These are phyloP conservation scores for Aspergillus coremiiformis DNA, from an alignment of 495 filamentous ascomycete species.

Conservation along the genomic window DNA sequence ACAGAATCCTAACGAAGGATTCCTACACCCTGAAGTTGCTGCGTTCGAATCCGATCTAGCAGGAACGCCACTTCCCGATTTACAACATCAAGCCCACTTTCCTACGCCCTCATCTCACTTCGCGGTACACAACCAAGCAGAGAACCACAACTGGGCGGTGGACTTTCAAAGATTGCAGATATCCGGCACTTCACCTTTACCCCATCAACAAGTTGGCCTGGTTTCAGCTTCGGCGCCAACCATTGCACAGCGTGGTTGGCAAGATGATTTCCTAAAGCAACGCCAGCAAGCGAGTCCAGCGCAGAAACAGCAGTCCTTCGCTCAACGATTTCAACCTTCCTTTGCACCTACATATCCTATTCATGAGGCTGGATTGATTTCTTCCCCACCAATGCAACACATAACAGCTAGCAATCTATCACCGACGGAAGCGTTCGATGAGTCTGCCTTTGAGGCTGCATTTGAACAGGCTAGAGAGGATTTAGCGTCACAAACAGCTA, in stretches of 20 bases:
- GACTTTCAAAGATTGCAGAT: slow-evolving; percentile 47
- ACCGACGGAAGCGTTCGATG: slow-evolving; percentile 41
- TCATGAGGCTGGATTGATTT: slow-evolving; percentile 19
- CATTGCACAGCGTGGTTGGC: slow-evolving; percentile 39
- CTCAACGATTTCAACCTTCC: slow-evolving; percentile 26
- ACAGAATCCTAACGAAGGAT: slow-evolving; percentile 44
- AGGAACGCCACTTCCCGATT: slow-evolving; percentile 22
- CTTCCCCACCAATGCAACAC: slow-evolving; percentile 21
- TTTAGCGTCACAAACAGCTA: slow-evolving; percentile 26
- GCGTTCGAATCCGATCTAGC: slow-evolving; percentile 56
- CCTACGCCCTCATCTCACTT: slow-evolving; percentile 15
- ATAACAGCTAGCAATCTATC: slow-evolving; percentile 12
- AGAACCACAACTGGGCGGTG: slow-evolving; percentile 35
- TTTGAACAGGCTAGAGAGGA: slow-evolving; percentile 46
- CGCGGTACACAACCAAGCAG: slow-evolving; percentile 9
- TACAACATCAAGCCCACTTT: slow-evolving; percentile 29
- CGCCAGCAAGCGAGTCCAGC: slow-evolving; percentile 28
- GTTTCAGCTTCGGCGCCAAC: slow-evolving; percentile 24
- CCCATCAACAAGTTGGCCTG: slow-evolving; percentile 27
- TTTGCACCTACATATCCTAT: slow-evolving; percentile 26
- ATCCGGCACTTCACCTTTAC: slow-evolving; percentile 27
- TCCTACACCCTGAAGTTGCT: slow-evolving; percentile 61
- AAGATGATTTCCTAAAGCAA: slow-evolving; percentile 46
- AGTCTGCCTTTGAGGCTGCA: slow-evolving; percentile 56
- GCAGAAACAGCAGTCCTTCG: slow-evolving; percentile 20